These are phyloP conservation scores for Candolleomyces eurysporus DNA, from an alignment of 768 basidiomycete species.

Conservation along the genomic window DNA sequence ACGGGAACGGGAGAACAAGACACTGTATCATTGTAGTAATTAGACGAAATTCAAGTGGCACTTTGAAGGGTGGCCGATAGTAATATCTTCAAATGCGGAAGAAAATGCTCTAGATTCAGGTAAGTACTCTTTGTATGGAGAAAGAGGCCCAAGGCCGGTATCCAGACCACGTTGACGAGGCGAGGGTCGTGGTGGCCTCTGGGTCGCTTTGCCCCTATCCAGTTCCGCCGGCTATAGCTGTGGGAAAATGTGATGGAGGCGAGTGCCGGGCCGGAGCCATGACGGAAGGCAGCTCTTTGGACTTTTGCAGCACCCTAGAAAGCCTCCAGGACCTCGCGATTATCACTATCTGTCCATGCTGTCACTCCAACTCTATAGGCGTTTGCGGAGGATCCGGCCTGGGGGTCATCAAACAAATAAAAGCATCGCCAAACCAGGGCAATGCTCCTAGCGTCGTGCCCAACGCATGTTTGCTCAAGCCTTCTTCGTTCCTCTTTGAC, in stretches of 20 bases:
- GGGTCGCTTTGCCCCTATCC: background rate
- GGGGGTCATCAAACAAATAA: slow-evolving; percentile 27
- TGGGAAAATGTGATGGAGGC: background rate
- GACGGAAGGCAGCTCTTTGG: background rate
- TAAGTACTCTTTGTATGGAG: no score
- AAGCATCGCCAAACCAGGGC: slow-evolving; percentile 26
- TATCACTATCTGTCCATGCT: slow-evolving; percentile 5
- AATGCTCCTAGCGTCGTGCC: slow-evolving; percentile 38
- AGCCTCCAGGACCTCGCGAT: background rate
- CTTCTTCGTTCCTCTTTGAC: slow-evolving; percentile 33
- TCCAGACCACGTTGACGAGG: background rate
- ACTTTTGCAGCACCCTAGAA: background rate
- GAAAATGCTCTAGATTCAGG: no score
- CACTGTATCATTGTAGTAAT: no score
- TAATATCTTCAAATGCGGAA: no score
- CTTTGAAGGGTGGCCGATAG: no score
- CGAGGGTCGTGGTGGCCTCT: no score
- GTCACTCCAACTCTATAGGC: slow-evolving; percentile 2
- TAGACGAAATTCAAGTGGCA: no score
- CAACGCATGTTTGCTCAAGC: slow-evolving; percentile 34
- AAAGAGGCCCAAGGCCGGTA: no score
- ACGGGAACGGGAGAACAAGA: background rate
- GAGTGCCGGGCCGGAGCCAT: background rate
- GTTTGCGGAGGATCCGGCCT: slow-evolving; percentile 1
- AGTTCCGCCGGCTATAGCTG: background rate